Base-by-base conservation (phyloP, 257 asterid genomes). In the Anisodus acutangulus region DNA sequence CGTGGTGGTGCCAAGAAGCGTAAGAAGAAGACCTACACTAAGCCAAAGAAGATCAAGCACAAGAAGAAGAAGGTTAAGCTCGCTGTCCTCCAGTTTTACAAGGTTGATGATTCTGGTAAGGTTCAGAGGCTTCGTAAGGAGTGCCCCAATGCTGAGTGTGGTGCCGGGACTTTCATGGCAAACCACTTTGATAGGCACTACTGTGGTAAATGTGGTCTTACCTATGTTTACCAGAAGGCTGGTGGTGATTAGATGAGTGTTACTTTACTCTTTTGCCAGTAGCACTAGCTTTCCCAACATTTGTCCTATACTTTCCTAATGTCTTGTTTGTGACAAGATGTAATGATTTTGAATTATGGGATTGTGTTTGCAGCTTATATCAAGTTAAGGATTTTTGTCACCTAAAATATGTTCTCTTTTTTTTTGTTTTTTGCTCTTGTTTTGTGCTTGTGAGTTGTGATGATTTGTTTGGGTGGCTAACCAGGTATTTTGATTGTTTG, bases 51-150 rank as follows among this genome's bases (percentile, higher is more conserved):
- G 90, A 85, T 87, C 85, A 87, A 87, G 87, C 90, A 87, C 84
- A 87, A 87, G 90, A 55, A 87, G 69, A 87, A 85, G 87, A 87
- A 87, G 87, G 90, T 87, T n/a, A 85, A 87, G 90, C 90, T 87
- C 17, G 79, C 88, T 12, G 85, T 83, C 35, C 78, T 70, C 78
- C 78, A 70, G 55, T 70, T 70, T 88, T 70, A 70, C 78, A 70
- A 70, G 78, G 78, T 70, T 70, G 78, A 70, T 70, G 78, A 70
- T 41, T 16, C 78, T 16, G 55, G 78, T 8, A 70, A 70, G 55
- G 78, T 70, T 41, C 78, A 70, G 55, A 70, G 55, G 8, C 78
- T 69, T 4, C 78, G 78, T 41, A 69, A 69, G 16, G 78, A 69
- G 55, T 69, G 78, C 15, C 78, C 78, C 0, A 69, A 69, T 0